phyloP scores from a whole-genome alignment of 75 land plant genomes.

The Larix kaempferi region DNA sequence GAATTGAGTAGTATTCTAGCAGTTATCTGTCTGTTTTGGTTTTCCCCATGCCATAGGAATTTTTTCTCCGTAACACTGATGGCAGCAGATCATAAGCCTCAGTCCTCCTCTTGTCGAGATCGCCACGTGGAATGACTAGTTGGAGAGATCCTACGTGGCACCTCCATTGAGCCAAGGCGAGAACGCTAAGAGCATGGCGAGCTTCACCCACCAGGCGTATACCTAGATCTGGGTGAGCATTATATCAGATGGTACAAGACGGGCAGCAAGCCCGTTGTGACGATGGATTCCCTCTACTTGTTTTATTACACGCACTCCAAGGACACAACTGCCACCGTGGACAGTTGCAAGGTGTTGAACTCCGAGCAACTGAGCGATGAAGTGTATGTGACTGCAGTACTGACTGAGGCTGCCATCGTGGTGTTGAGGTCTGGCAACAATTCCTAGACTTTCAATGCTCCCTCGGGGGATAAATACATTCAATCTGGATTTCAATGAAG shows the following conservation, averaged over 20 bases:
- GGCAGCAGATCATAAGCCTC: constrained; percentile 41
- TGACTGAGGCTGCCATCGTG: constrained; percentile 14
- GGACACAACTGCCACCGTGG: neutral
- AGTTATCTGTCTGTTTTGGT: too few relatives aligned
- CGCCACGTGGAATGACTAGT: too few relatives aligned
- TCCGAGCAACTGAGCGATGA: neutral
- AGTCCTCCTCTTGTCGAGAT: too few relatives aligned
- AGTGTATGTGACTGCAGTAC: constrained; percentile 9
- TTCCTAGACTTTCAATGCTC: neutral
- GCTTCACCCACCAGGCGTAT: neutral
- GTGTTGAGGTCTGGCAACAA: neutral
- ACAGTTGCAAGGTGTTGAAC: neutral
- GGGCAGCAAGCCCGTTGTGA: constrained; percentile 8
- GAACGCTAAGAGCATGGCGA: too few relatives aligned
- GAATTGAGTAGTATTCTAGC: too few relatives aligned
- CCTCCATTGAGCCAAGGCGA: too few relatives aligned
- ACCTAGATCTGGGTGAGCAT: constrained; percentile 21
- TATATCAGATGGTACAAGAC: constrained; percentile 26
- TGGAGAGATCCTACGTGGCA: too few relatives aligned
- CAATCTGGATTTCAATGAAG: neutral
- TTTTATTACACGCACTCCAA: constrained; percentile 10
- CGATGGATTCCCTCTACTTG: neutral
- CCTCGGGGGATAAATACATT: constrained; percentile 1
- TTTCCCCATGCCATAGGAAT: too few relatives aligned
- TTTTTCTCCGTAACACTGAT: too few relatives aligned